Conservation (phyloP, 805 yeast species). For the Citeromyces nyonsensis region DNA sequence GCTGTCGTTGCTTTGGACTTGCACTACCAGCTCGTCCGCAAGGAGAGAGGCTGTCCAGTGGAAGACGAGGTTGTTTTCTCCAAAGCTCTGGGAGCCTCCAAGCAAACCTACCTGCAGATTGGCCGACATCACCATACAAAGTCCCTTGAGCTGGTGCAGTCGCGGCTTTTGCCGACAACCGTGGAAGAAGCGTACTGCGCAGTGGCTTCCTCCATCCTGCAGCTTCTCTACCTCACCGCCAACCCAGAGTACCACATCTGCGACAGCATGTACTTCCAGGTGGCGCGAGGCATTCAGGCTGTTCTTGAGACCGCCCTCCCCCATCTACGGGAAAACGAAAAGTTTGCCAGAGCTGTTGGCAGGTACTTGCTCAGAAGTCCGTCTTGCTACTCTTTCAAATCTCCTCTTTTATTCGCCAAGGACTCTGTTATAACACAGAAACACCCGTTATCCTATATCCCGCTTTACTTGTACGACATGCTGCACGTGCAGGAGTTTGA, state of each 20-base stretch:
- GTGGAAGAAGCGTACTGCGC: slow-evolving; percentile 5
- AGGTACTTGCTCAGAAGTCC: no score
- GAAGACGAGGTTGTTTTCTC: slow-evolving; percentile 8
- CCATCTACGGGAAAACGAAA: no score
- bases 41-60: no score
- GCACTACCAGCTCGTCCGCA: slow-evolving; percentile 5
- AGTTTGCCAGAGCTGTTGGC: no score
- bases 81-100: slow-evolving; percentile 7
- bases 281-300: slow-evolving; percentile 5
- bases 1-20: slow-evolving; percentile 8
- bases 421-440: no score
- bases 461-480: no score
- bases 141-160: slow-evolving; percentile 8
- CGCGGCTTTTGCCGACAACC: slow-evolving; percentile 5
- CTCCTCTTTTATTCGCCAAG: no score
- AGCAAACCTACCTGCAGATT: slow-evolving; percentile 6
- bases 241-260: slow-evolving; percentile 7
- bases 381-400: no score
- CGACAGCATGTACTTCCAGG: slow-evolving; percentile 6
- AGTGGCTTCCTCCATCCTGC: slow-evolving; percentile 8
- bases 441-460: no score
- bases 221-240: slow-evolving; percentile 8
- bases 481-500: no score
- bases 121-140: slow-evolving; percentile 9
- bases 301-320: background rate